Conservation (phyloP, 441 rosid species). For the Arabidopsis lyrata region DNA sequence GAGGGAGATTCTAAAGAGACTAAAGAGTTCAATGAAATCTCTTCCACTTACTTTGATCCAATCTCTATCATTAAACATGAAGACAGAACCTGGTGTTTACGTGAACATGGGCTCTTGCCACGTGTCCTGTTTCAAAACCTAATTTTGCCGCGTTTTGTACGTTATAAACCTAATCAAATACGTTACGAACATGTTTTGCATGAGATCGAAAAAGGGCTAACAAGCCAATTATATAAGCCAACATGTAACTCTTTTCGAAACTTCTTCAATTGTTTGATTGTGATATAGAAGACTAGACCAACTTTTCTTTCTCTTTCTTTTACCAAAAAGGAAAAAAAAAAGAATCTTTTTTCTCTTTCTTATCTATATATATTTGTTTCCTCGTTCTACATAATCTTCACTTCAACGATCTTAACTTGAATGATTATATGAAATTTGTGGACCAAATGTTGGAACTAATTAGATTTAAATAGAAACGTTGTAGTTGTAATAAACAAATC, state of each 20-base stretch:
- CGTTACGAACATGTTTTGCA: conserved; percentile 30
- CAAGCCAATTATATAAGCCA: conserved; percentile 9
- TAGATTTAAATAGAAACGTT: neutral
- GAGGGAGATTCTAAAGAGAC: conserved; percentile 20
- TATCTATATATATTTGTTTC: neutral
- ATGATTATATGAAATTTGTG: neutral
- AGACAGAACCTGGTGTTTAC: conserved; percentile 22
- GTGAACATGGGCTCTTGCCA: conserved; percentile 31
- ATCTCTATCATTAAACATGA: conserved; percentile 25
- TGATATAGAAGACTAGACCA: conserved; percentile 29
- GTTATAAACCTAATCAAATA: neutral
- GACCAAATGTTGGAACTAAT: neutral
- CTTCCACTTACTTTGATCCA: conserved; percentile 20
- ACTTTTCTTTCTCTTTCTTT: conserved; percentile 33
- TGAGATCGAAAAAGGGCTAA: conserved; percentile 1
- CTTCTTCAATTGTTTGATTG: conserved; percentile 28
- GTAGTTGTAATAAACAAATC: neutral
- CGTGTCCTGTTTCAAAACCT: conserved; percentile 32
- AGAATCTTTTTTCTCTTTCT: conserved; percentile 1
- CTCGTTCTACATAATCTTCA: conserved; percentile 20
- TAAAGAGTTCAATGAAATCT: conserved; percentile 39
- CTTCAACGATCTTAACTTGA: neutral
- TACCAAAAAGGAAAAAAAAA: neutral
- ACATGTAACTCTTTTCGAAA: conserved; percentile 31
- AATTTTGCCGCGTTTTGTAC: conserved; percentile 38